Percentiles rank a stretch among this genome's conserved stretches.
These are phyloP conservation scores for Xylariaceae sp. DNA, from an alignment of 2,329 filamentous ascomycete genomes.

Conservation along the genomic window DNA sequence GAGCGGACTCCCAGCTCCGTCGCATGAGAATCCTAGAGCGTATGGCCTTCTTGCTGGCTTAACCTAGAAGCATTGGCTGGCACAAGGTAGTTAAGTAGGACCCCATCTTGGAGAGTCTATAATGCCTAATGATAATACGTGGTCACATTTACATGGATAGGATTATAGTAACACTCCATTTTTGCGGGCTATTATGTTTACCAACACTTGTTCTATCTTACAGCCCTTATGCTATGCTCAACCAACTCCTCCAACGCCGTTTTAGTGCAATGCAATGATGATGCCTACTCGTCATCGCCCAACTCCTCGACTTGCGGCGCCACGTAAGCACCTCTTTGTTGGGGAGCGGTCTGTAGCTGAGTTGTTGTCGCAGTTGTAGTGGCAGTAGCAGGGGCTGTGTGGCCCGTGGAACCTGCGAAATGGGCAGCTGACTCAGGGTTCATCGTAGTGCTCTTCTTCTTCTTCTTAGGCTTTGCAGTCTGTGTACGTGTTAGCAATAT, in stretches of 20 bases:
- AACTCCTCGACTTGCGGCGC: slow-evolving; percentile 62
- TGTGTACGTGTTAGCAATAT: slow-evolving; percentile 24
- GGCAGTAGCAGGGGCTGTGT: slow-evolving; percentile 57
- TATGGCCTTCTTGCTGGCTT: no score
- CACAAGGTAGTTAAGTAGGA: background rate
- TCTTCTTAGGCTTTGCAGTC: slow-evolving; percentile 54
- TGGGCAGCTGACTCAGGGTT: slow-evolving; percentile 43
- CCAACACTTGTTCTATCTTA: slow-evolving; percentile 14
- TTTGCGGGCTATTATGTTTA: slow-evolving; percentile 1
- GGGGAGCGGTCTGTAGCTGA: slow-evolving; percentile 53
- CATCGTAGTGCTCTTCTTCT: slow-evolving; percentile 60
- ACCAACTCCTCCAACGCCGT: slow-evolving; percentile 36
- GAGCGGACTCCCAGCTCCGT: slow-evolving; percentile 53
- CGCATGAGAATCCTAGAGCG: background rate
- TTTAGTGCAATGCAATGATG: slow-evolving; percentile 27
- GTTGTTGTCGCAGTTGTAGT: slow-evolving; percentile 64
- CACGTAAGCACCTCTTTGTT: slow-evolving; percentile 47
- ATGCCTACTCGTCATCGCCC: slow-evolving; percentile 53
- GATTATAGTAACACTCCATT: slow-evolving; percentile 24
- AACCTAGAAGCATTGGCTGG: background rate
- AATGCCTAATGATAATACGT: slow-evolving; percentile 17
- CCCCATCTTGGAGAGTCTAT: background rate
- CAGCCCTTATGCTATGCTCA: slow-evolving; percentile 2
- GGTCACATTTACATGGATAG: background rate
- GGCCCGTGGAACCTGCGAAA: slow-evolving; percentile 60